These are phyloP conservation scores for Colletotrichum sp. DNA, from an alignment of 2,329 filamentous ascomycete species.

Conservation along the genomic window DNA sequence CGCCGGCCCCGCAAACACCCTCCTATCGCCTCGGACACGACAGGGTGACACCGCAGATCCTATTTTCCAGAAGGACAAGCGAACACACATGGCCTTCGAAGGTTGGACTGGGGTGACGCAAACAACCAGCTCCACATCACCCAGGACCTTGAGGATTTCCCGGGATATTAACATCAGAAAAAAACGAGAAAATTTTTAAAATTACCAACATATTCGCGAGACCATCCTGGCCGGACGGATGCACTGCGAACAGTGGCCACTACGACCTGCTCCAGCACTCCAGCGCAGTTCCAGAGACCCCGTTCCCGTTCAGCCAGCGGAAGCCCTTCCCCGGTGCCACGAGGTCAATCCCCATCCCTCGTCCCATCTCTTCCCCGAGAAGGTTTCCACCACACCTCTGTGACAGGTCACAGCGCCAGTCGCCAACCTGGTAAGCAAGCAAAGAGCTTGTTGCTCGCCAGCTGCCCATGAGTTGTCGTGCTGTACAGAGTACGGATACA, in stretches of 20 bases:
- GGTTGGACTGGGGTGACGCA: slow-evolving; percentile 13
- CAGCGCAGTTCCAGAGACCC: background rate
- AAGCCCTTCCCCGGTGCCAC: slow-evolving; percentile 22
- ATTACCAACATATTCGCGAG: background rate
- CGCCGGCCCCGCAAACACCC: slow-evolving; percentile 9
- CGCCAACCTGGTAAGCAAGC: background rate
- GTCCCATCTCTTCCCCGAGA: slow-evolving; percentile 11
- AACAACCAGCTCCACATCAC: background rate
- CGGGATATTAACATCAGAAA: slow-evolving; percentile 15
- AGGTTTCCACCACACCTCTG: background rate
- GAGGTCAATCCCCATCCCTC: slow-evolving; percentile 8
- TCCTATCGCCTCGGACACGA: background rate
- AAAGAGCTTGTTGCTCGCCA: background rate
- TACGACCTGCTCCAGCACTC: background rate
- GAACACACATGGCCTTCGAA: background rate
- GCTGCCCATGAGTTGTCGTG: background rate
- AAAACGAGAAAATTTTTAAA: slow-evolving; percentile 17
- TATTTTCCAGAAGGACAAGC: slow-evolving; percentile 23
- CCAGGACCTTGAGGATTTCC: slow-evolving; percentile 8
- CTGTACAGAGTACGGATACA: background rate
- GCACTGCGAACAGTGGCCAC: background rate
- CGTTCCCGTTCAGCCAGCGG: background rate
- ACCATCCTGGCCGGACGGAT: background rate
- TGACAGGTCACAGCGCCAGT: background rate
- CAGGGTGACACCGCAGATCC: slow-evolving; percentile 21